Percentiles rank a stretch among this genome's conserved stretches.
Conservation (phyloP, 2,329 filamentous ascomycete genomes). For the Cercospora sp. region DNA sequence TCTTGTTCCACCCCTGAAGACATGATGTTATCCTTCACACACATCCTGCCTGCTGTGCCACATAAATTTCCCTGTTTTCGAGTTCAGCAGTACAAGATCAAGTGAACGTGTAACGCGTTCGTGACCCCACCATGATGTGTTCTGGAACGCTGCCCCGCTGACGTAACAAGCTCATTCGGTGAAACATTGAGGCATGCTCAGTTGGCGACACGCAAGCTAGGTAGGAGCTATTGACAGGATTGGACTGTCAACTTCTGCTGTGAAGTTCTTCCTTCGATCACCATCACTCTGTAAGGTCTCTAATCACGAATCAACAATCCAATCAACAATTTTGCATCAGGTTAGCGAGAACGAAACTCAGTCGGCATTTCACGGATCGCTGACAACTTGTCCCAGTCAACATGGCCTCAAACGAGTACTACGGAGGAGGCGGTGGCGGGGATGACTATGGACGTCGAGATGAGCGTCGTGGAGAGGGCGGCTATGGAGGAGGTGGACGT, state of each 20-base stretch:
- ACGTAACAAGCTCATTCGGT: conserved; percentile 1
- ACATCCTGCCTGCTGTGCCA: not conserved
- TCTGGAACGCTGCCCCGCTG: not conserved
- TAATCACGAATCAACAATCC: not conserved
- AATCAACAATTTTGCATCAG: not conserved
- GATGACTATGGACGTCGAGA: conserved; percentile 23
- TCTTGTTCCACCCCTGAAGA: not conserved
- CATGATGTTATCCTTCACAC: conserved; percentile 2
- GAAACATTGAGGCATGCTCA: not conserved
- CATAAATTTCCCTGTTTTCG: conserved; percentile 9
- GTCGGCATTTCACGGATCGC: not conserved
- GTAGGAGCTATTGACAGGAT: not conserved
- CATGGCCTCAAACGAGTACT: conserved; percentile 34
- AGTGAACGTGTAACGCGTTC: not conserved
- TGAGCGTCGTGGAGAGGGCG: conserved; percentile 13
- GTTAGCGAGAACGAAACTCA: not conserved
- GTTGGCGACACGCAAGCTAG: not conserved
- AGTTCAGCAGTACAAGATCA: conserved; percentile 1
- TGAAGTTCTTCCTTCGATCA: not conserved
- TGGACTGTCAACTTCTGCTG: not conserved
- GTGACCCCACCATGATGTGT: conserved; percentile 1
- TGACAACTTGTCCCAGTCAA: not conserved
- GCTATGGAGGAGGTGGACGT: conserved; percentile 11
- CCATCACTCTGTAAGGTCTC: not conserved
- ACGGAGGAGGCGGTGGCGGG: conserved; percentile 29